Conservation (phyloP, 768 basidiomycete species). For the Termitomyces sp. region DNA sequence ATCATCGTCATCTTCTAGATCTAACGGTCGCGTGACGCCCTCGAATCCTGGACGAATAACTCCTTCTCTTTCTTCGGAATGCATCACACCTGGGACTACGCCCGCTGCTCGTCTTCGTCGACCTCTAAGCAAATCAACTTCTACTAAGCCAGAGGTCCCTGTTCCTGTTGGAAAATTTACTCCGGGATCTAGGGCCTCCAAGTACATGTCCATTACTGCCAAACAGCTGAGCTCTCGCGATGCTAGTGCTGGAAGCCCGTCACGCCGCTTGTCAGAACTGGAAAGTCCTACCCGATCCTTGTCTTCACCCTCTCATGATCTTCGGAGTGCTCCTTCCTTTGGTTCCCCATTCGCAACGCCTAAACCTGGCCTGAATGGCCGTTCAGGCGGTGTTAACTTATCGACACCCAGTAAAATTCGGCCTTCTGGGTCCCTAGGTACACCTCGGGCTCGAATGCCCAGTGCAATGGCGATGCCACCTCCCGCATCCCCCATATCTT, state of each 20-base stretch:
- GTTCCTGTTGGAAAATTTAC: conserved; percentile 50
- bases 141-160: conserved; percentile 23
- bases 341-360: conserved; percentile 69
- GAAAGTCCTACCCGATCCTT: conserved; percentile 21
- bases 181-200: conserved; percentile 78
- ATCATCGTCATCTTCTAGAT: conserved; percentile 30
- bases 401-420: conserved; percentile 27
- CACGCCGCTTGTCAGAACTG: conserved; percentile 15
- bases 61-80: conserved; percentile 33
- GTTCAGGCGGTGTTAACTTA: conserved; percentile 28
- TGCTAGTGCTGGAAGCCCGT: conserved; percentile 24
- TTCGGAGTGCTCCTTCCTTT: conserved; percentile 31
- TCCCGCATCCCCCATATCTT: conserved; percentile 54
- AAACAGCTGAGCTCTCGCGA: conserved; percentile 62
- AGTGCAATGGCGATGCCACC: conserved; percentile 81
- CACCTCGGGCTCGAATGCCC: conserved; percentile 62
- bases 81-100: conserved; percentile 31
- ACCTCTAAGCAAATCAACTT: conserved; percentile 25
- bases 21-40: conserved; percentile 35
- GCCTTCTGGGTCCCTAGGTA: conserved; percentile 34
- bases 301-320: conserved; percentile 27
- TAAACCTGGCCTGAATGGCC: conserved; percentile 38
- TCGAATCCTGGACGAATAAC: conserved; percentile 44
- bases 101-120: conserved; percentile 28
- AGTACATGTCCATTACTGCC: conserved; percentile 81